Base-by-base conservation (phyloP, 2,329 filamentous ascomycete genomes). In the Hypocreales sp. region DNA sequence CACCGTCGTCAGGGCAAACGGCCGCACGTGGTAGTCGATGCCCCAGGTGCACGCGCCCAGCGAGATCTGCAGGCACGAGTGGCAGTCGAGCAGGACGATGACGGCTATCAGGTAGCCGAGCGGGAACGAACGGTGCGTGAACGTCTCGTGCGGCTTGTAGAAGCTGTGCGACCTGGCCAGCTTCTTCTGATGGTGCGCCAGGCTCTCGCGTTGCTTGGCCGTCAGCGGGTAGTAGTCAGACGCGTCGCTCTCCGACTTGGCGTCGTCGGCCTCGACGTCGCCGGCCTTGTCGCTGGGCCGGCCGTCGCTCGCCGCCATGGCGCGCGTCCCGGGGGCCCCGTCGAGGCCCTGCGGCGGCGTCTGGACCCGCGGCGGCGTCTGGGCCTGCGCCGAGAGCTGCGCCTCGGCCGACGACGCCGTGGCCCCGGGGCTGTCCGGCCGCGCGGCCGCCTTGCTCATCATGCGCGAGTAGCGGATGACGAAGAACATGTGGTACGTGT, bases 401-500 rank as follows among this genome's bases (percentile, higher is more conserved):
- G 22, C 22, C 19, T 28, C 11, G n/a, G 22, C 8, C 25, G 25
- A 4, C 20, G 12, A 8, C 7, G 12, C 6, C 20, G 23, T 20
- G 18, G 7, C 18, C 7, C 10, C 7, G 7, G 7, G 18, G 10
- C 7, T 10, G 18, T 20, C 18, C 2, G 34, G 33, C 30, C 28
- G 28, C 27, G 32, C 69, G 35, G 71, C 62, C 45, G 38, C 58
- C 40, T 48, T 61, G 27, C 48, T 37, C 8, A 48, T 46, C 19
- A 42, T 38, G 22, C 48, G 40, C 2, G 48, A 41, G 31, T 84
- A 87, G 35, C 75, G 76, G 0, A 76, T 74, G 33, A 92, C 79
- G 50, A 72, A 87, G 22, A 73, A 67, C 79, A 90, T 86, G 50
- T 90, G 82, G 47, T 92, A 92, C 0, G 82, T 90, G 45, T 92